Evolutionary conservation across 305 asterid species (phyloP).

Genomic region (Petunia hybrid): DNA sequence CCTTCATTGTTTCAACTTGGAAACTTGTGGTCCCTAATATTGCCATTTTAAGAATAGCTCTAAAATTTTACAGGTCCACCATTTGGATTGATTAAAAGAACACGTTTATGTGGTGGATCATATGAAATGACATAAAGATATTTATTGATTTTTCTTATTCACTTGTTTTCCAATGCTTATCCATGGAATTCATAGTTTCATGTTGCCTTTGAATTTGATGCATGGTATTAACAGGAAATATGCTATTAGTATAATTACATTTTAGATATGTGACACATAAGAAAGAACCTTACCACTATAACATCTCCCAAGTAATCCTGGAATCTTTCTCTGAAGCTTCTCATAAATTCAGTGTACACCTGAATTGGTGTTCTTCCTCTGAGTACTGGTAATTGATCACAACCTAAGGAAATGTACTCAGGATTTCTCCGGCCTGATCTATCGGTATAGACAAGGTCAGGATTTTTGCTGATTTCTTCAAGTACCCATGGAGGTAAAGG

Average conservation of each 20-base stretch:
- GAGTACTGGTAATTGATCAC: constrained; percentile 79
- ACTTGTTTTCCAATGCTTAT: background rate
- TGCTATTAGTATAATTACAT: background rate
- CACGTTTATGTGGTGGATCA: constrained; percentile 13
- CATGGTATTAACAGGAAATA: background rate
- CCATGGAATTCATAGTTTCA: too few relatives aligned
- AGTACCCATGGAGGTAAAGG: constrained; percentile 97
- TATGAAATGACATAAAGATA: constrained; percentile 12
- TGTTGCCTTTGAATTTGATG: too few relatives aligned
- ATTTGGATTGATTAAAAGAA: background rate
- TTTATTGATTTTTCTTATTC: constrained; percentile 5
- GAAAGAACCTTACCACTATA: constrained; percentile 62
- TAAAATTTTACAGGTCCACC: background rate
- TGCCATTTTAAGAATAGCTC: background rate
- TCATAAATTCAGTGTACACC: constrained; percentile 87
- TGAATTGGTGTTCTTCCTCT: constrained; percentile 96
- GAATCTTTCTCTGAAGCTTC: constrained; percentile 80
- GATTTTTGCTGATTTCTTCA: constrained; percentile 90
- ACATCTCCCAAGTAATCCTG: constrained; percentile 69
- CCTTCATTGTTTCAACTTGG: background rate
- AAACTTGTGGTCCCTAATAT: background rate
- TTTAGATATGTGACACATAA: background rate
- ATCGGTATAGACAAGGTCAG: constrained; percentile 88
- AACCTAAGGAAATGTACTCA: constrained; percentile 90
- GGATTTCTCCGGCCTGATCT: constrained; percentile 89